Percentiles rank a stretch among this genome's conserved stretches.
Evolutionary conservation across 163 green algal species (phyloP).

Genomic region (Chlamydomonas reinhardtii): DNA sequence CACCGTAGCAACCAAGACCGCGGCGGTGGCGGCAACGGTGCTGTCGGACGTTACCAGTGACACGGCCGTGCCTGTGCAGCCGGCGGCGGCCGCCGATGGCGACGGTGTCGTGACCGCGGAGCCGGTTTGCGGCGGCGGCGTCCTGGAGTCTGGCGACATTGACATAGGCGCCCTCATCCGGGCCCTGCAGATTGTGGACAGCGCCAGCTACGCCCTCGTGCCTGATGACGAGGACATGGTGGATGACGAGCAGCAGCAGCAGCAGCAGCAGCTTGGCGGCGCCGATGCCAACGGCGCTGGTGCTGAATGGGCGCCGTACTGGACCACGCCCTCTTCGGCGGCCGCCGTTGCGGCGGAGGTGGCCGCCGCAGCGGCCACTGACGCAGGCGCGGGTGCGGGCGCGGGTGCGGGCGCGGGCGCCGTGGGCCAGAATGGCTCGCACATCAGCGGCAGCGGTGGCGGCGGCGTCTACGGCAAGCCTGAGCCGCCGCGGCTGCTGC

Average conservation of each 20-base stretch:
- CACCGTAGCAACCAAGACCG: neutral
- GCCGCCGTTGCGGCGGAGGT: too few species aligned
- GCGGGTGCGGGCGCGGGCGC: neutral
- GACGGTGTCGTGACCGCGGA: too few species aligned
- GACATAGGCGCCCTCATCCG: constrained; percentile 29
- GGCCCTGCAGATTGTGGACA: constrained; percentile 5
- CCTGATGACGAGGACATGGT: neutral
- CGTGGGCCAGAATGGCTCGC: too few species aligned
- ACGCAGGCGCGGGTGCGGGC: neutral
- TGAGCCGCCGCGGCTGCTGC: neutral
- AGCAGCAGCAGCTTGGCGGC: neutral
- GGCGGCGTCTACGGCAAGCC: too few species aligned
- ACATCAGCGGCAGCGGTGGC: too few species aligned
- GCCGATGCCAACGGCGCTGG: neutral
- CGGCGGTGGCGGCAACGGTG: neutral
- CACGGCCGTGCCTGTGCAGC: too few species aligned
- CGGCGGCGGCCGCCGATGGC: too few species aligned
- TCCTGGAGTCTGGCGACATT: neutral
- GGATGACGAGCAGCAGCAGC: neutral
- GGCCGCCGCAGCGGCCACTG: too few species aligned
- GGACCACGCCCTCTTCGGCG: too few species aligned
- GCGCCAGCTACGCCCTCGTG: neutral
- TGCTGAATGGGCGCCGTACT: too few species aligned
- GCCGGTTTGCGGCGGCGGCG: neutral
- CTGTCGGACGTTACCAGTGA: too few species aligned